Conservation (phyloP, 2,329 filamentous ascomycete genomes). For the Claviceps sp. region DNA sequence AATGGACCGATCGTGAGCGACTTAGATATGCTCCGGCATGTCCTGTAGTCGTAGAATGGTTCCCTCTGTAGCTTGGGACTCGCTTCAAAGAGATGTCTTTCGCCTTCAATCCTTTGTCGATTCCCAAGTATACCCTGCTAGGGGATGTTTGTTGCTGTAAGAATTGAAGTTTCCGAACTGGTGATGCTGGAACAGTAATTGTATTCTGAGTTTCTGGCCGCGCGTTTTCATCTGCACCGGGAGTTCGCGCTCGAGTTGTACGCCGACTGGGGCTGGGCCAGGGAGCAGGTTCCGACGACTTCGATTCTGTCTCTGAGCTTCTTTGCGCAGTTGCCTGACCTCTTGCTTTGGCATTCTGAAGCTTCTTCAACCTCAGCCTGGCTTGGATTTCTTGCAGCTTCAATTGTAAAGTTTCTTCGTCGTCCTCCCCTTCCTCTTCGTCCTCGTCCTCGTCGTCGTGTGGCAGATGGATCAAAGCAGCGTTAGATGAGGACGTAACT, state of each 20-base stretch:
- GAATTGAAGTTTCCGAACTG: slow-evolving; percentile 48
- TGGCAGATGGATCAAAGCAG: slow-evolving; percentile 21
- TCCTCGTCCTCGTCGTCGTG: slow-evolving; percentile 33
- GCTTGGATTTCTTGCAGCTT: slow-evolving; percentile 83
- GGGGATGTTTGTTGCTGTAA: slow-evolving; percentile 54
- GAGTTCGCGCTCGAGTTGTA: slow-evolving; percentile 14
- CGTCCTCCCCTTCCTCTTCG: slow-evolving; percentile 33
- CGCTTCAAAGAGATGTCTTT: slow-evolving; percentile 75
- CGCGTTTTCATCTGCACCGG: slow-evolving; percentile 11
- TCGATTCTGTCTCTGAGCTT: slow-evolving; percentile 9
- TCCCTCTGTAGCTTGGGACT: slow-evolving; percentile 36
- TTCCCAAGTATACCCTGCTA: slow-evolving; percentile 66
- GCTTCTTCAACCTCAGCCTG: slow-evolving; percentile 70
- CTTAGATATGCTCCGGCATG: slow-evolving; percentile 28
- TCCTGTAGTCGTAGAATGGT: slow-evolving; percentile 8
- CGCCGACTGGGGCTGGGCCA: slow-evolving; percentile 11
- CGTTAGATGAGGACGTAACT: slow-evolving; percentile 6
- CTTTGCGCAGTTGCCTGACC: slow-evolving; percentile 10
- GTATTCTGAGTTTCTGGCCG: slow-evolving; percentile 14
- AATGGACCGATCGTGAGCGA: slow-evolving; percentile 27
- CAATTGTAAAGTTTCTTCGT: slow-evolving; percentile 80
- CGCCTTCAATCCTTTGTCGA: slow-evolving; percentile 74
- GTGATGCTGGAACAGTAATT: slow-evolving; percentile 63
- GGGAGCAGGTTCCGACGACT: slow-evolving; percentile 7
- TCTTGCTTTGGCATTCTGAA: slow-evolving; percentile 45